Conservation (phyloP, 768 basidiomycete species). For the Boletus rubroflammeus region DNA sequence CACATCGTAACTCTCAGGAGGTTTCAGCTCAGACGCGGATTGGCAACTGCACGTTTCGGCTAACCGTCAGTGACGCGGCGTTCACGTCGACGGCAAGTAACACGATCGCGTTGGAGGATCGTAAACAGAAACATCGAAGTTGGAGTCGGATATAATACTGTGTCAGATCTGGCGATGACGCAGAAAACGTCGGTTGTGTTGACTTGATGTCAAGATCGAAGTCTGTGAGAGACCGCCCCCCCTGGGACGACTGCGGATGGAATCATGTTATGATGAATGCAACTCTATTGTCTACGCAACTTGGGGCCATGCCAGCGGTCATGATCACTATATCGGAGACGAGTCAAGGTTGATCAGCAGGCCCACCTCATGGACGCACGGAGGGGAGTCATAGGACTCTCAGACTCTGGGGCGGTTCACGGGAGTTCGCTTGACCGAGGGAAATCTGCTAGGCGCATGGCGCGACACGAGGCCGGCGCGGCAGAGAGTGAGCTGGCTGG, state of each 20-base stretch:
- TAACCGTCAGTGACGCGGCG: not conserved
- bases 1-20: slow-evolving; percentile 2
- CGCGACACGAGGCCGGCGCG: slow-evolving; percentile 13
- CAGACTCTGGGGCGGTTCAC: not conserved
- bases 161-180: not conserved
- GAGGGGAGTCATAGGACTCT: too few relatives aligned
- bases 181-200: not conserved
- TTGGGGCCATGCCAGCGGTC: not conserved
- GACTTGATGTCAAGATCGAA: slow-evolving; percentile 10
- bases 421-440: slow-evolving; percentile 10
- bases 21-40: slow-evolving; percentile 4
- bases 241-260: not conserved
- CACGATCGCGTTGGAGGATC: slow-evolving; percentile 14
- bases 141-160: not conserved
- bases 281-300: not conserved
- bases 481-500: slow-evolving; percentile 1
- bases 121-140: slow-evolving; percentile 10
- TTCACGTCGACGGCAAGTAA: not conserved
- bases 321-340: too few relatives aligned
- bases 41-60: slow-evolving; percentile 10
- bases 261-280: not conserved
- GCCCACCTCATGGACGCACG: too few relatives aligned
- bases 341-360: not conserved
- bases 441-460: slow-evolving; percentile 6
- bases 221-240: slow-evolving; percentile 3